Evolutionary conservation across 129 eudicot genomes (phyloP), one percentile per base, ranked within the genome.

Genomic region (Centella asiatica): DNA sequence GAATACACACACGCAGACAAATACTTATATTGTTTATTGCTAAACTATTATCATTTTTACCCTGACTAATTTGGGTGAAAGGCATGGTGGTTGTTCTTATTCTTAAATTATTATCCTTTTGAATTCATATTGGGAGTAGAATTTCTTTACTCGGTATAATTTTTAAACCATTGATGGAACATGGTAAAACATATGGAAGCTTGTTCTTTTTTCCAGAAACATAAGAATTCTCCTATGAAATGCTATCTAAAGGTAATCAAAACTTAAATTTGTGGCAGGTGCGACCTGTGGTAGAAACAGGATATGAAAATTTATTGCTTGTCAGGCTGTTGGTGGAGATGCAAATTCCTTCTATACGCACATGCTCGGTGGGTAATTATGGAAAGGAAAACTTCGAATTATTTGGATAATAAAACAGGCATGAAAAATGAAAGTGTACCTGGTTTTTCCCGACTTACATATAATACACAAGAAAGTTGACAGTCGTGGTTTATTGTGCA

Each of bases 241-340:
- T 17, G 25, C 26, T 44, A 57, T 36, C 19, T 24, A 27, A 34
- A 61, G 15, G 2, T 8, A 45, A 19, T 14, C 4, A 37, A 18
- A 48, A 19, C 62, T 44, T 39, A 28, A 56, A 24, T 31, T 47
- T 69, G 25, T 77, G 71, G 64, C 84, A 92, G 96, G 90, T 92
- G 69, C 76, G 96, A 26, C 98, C 98, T 40, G 96, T 92, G 22
- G 98, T 92, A 62, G 98, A 92, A 92, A 92, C 98, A 63, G 98
- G 98, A 67, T 92, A 92, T 34, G 98, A 92, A 69, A 87, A 80
- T 65, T n/a, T 92, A 55, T 71, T 92, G 72, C 95, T 92, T 44
- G 96, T 92, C 72, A 79, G 96, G 71, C 70, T 87, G 86, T 81
- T 92, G 47, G 61, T 92, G 83, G 98, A 92, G 77, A 77, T 64